A percentile compares a stretch with the other conserved stretches of the same genome.
Conservation (phyloP, 2,329 filamentous ascomycete species). For the Chaetomiaceae sp. region DNA sequence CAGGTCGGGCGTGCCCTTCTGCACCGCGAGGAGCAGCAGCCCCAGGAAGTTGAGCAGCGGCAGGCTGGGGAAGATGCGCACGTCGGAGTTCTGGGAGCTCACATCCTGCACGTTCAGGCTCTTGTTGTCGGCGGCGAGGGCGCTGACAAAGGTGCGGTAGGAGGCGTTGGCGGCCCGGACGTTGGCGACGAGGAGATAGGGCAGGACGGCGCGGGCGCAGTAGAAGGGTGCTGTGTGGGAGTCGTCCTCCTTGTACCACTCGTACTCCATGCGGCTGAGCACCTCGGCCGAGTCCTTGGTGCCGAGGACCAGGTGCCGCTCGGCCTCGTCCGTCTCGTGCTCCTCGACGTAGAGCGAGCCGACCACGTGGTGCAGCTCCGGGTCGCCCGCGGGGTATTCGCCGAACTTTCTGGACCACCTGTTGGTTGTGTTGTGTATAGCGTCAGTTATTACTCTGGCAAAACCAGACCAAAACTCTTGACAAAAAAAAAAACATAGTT, state of each 20-base stretch:
- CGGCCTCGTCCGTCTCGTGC: slow-evolving; percentile 87
- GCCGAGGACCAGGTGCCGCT: slow-evolving; percentile 81
- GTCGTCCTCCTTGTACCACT: slow-evolving; percentile 88
- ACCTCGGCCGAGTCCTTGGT: slow-evolving; percentile 82
- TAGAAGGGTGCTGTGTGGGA: slow-evolving; percentile 84
- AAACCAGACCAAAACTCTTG: not conserved
- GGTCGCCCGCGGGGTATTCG: slow-evolving; percentile 84
- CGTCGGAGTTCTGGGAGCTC: slow-evolving; percentile 65
- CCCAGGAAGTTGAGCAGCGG: slow-evolving; percentile 95
- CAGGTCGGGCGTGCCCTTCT: slow-evolving; percentile 70
- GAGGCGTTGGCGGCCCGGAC: slow-evolving; percentile 81
- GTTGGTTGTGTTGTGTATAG: not conserved
- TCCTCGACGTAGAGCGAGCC: slow-evolving; percentile 89
- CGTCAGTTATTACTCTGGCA: no score
- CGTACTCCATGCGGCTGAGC: slow-evolving; percentile 79
- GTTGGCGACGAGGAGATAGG: slow-evolving; percentile 87
- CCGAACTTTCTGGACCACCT: slow-evolving; percentile 83
- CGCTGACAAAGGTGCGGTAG: slow-evolving; percentile 69
- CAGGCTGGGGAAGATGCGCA: slow-evolving; percentile 80
- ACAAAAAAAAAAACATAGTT: not conserved
- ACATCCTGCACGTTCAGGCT: slow-evolving; percentile 74
- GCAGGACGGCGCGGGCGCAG: slow-evolving; percentile 78
- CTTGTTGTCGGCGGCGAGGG: slow-evolving; percentile 52
- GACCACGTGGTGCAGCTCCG: slow-evolving; percentile 88
- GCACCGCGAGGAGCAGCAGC: slow-evolving; percentile 75